phyloP scores from a whole-genome alignment of 768 basidiomycete genomes.

The Rhodotorula diobovata region DNA sequence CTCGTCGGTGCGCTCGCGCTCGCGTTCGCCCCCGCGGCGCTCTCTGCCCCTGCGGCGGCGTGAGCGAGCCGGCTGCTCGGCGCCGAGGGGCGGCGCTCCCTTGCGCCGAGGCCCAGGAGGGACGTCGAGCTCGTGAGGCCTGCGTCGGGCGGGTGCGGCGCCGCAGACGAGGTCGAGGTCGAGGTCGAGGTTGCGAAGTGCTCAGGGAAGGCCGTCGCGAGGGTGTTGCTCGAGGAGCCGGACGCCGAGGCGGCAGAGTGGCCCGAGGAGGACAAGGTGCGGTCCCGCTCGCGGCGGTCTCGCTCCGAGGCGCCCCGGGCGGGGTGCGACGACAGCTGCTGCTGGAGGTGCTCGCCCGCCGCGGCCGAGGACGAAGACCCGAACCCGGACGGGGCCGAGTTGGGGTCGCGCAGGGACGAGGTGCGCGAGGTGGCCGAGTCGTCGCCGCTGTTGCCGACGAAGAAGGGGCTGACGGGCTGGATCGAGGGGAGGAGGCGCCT shows the following conservation, averaged over 20 bases:
- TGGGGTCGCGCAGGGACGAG: background rate
- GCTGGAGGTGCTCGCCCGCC: constrained; percentile 13
- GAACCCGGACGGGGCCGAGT: too few species aligned
- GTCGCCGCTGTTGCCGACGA: background rate
- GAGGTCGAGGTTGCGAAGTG: background rate
- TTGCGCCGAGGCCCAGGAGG: background rate
- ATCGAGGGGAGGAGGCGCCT: constrained; percentile 19
- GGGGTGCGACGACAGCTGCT: constrained; percentile 8
- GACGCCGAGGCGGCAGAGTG: too few species aligned
- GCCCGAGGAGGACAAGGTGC: constrained; percentile 29
- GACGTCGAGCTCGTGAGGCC: background rate
- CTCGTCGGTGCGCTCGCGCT: background rate
- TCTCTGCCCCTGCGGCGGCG: too few species aligned
- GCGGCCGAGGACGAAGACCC: background rate
- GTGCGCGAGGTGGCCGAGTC: background rate
- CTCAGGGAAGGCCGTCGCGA: too few species aligned
- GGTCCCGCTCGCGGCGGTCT: too few species aligned
- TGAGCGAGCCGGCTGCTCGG: background rate
- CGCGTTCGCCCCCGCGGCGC: background rate
- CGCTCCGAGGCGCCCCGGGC: too few species aligned
- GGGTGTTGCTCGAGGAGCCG: too few species aligned
- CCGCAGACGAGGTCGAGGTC: background rate
- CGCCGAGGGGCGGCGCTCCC: constrained; percentile 4
- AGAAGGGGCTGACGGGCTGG: constrained; percentile 26
- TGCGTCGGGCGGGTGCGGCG: background rate